Conservation (phyloP, 2,329 filamentous ascomycete species). For the Diaporthe helianthi region DNA sequence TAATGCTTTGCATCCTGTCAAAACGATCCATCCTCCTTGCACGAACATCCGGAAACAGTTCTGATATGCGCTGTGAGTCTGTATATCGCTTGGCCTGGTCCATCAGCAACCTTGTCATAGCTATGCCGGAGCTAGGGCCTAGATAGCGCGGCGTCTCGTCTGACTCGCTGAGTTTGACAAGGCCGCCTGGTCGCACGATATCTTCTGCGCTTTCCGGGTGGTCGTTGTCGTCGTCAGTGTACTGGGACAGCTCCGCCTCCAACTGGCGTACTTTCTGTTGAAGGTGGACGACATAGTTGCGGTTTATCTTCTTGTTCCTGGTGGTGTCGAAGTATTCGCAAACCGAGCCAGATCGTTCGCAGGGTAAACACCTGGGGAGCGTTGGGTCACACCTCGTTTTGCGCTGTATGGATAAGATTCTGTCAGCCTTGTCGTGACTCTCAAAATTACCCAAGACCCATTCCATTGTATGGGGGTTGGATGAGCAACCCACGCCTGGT, state of each 20-base stretch:
- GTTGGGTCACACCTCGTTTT: slow-evolving; percentile 97
- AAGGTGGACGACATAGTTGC: slow-evolving; percentile 90
- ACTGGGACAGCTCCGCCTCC: slow-evolving; percentile 80
- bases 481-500: not conserved
- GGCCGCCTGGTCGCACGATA: slow-evolving; percentile 84
- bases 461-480: not conserved
- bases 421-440: slow-evolving; percentile 16
- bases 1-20: slow-evolving; percentile 71
- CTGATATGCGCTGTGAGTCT: slow-evolving; percentile 87
- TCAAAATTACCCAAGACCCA: not conserved
- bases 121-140: slow-evolving; percentile 92
- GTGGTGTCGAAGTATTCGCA: slow-evolving; percentile 96
- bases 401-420: slow-evolving; percentile 61
- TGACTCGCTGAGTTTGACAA: slow-evolving; percentile 82
- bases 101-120: slow-evolving; percentile 94
- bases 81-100: slow-evolving; percentile 95
- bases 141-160: slow-evolving; percentile 89
- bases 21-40: slow-evolving; percentile 60
- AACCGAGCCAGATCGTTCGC: slow-evolving; percentile 86
- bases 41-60: slow-evolving; percentile 81
- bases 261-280: slow-evolving; percentile 85
- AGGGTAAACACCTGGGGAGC: slow-evolving; percentile 88
- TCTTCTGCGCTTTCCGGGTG: slow-evolving; percentile 78
- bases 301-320: slow-evolving; percentile 84
- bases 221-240: slow-evolving; percentile 78